Evolutionary conservation across 768 basidiomycete species (phyloP).

Genomic region (Coprinopsis cinerea): DNA sequence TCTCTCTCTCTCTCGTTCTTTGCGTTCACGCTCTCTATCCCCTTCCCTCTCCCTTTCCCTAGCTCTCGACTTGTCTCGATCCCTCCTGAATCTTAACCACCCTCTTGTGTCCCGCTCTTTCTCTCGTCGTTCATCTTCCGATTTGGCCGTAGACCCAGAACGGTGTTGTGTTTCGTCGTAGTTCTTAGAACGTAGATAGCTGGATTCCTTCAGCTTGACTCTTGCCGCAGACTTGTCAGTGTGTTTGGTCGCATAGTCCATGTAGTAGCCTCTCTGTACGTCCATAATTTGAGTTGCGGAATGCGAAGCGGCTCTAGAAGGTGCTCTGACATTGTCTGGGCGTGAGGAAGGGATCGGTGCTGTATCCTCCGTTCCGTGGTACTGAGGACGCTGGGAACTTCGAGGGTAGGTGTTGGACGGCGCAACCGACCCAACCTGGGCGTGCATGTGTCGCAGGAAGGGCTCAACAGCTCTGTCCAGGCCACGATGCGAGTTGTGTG

Average conservation of each 20-base stretch:
- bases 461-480: neutral
- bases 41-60: neutral
- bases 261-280: slow-evolving; percentile 1
- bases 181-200: neutral
- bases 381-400: neutral
- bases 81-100: slow-evolving; percentile 5
- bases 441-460: neutral
- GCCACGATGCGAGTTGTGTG: slow-evolving; percentile 1
- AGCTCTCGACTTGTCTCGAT: neutral
- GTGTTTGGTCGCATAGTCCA: neutral
- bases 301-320: neutral
- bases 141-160: neutral
- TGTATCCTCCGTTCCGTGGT: neutral
- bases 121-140: slow-evolving; percentile 4
- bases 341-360: neutral
- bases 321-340: neutral
- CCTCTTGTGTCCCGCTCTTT: neutral
- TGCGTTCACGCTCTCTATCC: neutral
- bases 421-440: neutral
- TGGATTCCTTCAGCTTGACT: neutral
- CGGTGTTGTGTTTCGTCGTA: neutral
- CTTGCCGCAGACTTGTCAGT: neutral
- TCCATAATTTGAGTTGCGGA: neutral
- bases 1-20: neutral
- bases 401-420: slow-evolving; percentile 1